A percentile compares a stretch with the other conserved stretches of the same genome.
Evolutionary conservation across 768 basidiomycete genomes (phyloP).

Genomic region (Butyriboletus loyo): DNA sequence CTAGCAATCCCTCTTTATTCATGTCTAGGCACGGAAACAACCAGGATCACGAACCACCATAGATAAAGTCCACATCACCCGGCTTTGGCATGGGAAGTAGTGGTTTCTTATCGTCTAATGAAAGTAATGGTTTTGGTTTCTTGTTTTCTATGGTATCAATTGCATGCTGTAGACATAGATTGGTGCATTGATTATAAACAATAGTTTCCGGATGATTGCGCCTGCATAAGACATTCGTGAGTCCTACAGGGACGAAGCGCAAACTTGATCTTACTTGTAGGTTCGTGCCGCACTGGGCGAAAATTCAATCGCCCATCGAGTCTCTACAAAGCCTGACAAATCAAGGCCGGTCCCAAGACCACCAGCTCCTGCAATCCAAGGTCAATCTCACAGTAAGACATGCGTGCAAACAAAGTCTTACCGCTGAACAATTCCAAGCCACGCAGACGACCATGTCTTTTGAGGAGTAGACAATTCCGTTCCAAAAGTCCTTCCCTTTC

Average conservation of each 20-base stretch:
- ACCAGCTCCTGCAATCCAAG: conserved; percentile 54
- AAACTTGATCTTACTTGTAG: conserved; percentile 44
- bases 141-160: conserved; percentile 46
- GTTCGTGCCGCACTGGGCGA: conserved; percentile 62
- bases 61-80: conserved; percentile 67
- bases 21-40: background rate
- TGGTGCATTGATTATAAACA: conserved; percentile 67
- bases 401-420: conserved; percentile 25
- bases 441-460: conserved; percentile 44
- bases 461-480: conserved; percentile 29
- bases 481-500: conserved; percentile 32
- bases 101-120: conserved; percentile 39
- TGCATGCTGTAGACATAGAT: conserved; percentile 55
- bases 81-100: conserved; percentile 51
- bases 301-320: conserved; percentile 68
- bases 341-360: conserved; percentile 69
- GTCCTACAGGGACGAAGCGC: background rate
- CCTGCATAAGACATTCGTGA: conserved; percentile 34
- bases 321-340: conserved; percentile 58
- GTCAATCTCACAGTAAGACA: background rate
- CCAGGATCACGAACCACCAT: conserved; percentile 50
- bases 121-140: conserved; percentile 37
- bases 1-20: conserved; percentile 32
- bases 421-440: conserved; percentile 72
- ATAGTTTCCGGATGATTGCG: conserved; percentile 56